Base-by-base conservation (phyloP, 2,329 filamentous ascomycete species). In the Epichloe amarillans region DNA sequence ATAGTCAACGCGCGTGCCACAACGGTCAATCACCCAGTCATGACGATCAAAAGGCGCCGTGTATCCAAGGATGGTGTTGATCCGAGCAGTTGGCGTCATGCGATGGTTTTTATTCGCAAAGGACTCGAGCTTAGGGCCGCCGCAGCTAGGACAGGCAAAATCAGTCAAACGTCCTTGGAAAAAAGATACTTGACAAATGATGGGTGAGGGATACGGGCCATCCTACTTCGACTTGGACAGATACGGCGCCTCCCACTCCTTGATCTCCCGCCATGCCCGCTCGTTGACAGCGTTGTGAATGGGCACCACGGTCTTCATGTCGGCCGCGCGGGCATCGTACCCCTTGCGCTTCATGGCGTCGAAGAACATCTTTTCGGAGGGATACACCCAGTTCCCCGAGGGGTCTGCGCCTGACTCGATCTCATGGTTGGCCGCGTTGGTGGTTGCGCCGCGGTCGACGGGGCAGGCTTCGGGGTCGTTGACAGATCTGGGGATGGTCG, bases 281-380 rank as follows among this genome's bases (percentile, higher is more conserved):
- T 98, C 93, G 69, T 98, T 98, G 55, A 98, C 93, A 43, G 93
- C 93, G 65, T 98, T 98, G 71, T 98, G 93, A 61, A 97, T 97
- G 3, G 89, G 93, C 50, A 97, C 90, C 36, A 97, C 90, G 36
- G 86, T 86, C 61, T 80, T 83, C 84, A 96, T 96, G 68, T 95
- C 89, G 5, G 76, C 72, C 0, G 79, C 80, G 14, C 75, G 72
- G 33, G 79, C 83, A 54, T 82, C 80, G 71, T 89, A 84, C 42
- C 84, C 23, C 69, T 98, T 98, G 64, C 91, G 84, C 72, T 85
- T 82, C 82, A 98, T 91, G 43, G 93, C 93, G 46, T 95, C 87
- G 71, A 97, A 97, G 74, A 98, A 98, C 82, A 96, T 95, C 63
- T 87, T 85, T 66, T 97, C 91, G 0, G 86, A 93, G 0, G 93